These are phyloP conservation scores for Fusarium veterinarium DNA, from an alignment of 2,329 filamentous ascomycete species.

Conservation along the genomic window DNA sequence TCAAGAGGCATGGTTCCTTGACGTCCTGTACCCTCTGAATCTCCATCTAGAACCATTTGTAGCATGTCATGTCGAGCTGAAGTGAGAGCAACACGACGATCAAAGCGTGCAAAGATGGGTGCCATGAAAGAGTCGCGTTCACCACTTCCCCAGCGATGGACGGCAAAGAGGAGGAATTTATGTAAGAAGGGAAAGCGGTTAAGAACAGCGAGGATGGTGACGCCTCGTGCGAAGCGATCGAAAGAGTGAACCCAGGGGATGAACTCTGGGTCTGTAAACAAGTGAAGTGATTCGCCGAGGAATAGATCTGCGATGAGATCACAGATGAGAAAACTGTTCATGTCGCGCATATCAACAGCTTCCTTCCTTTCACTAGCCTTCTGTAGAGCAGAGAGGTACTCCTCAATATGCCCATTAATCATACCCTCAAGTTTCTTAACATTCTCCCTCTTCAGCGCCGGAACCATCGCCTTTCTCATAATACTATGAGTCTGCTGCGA, in stretches of 20 bases:
- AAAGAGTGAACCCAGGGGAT: background rate
- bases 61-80: background rate
- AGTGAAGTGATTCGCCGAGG: background rate
- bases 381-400: background rate
- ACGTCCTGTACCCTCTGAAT: background rate
- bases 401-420: background rate
- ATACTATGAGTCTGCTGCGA: constrained; percentile 4
- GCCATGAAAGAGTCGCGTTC: constrained; percentile 2
- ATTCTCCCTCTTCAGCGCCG: background rate
- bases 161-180: background rate
- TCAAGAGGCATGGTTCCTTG: constrained; percentile 1
- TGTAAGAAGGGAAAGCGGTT: background rate
- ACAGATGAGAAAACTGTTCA: constrained; percentile 3
- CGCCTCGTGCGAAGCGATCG: background rate
- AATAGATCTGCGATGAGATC: background rate
- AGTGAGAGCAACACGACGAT: background rate
- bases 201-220: background rate
- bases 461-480: background rate
- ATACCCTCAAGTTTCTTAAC: constrained; percentile 1
- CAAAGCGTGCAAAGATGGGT: background rate
- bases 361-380: background rate
- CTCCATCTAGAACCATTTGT: background rate
- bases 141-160: constrained; percentile 2
- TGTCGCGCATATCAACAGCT: background rate
- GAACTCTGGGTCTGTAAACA: background rate